Base-by-base conservation (phyloP, 1,139 yeast genomes). In the Trichomonascaceae sp. region DNA sequence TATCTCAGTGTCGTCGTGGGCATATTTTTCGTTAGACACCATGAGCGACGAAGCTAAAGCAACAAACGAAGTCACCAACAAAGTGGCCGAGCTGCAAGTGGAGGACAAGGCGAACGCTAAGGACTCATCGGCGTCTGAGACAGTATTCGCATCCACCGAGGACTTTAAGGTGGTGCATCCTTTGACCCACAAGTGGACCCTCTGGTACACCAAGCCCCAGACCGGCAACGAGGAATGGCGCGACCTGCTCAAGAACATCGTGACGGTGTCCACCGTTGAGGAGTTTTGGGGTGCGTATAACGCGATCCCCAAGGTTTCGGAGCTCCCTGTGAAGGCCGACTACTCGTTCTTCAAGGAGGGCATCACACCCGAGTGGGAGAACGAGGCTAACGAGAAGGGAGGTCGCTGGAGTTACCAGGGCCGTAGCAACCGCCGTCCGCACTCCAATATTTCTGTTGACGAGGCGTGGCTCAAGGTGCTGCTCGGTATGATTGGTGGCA, bases 311-410 rank as follows among this genome's bases (percentile, higher is more conserved):
- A 76, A 76, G 50, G 95, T 95, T 37, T 74, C 76, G 46, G 95
- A 85, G 56, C 71, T 89, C 54, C 97, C 97, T 44, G 60, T 78
- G 50, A 82, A 79, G 61, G 81, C 96, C 11, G 98, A 92, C 60
- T 89, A 89, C 64, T 95, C 92, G 58, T 74, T 89, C 55, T 89
- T 92, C 69, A 81, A 89, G 64, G 81, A 80, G 56, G 95, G 89
- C 37, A 76, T 92, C 51, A 80, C 85, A 59, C 99, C 98, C 37
- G 97, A 89, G 67, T 89, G 99, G 99, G 99, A 89, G 68, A 97
- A 89, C 61, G 68, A 65, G 37, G 71, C 74, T 47, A 92, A 92
- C 64, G 61, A 85, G 43, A 69, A 76, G 48, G 98, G 99, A 55
- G 98, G 98, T 52, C 84, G 82, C 64, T 89, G 96, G 95, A 71